phyloP scores from a whole-genome alignment of 495 filamentous ascomycete species.

The Lasiosphaeris hirsuta region DNA sequence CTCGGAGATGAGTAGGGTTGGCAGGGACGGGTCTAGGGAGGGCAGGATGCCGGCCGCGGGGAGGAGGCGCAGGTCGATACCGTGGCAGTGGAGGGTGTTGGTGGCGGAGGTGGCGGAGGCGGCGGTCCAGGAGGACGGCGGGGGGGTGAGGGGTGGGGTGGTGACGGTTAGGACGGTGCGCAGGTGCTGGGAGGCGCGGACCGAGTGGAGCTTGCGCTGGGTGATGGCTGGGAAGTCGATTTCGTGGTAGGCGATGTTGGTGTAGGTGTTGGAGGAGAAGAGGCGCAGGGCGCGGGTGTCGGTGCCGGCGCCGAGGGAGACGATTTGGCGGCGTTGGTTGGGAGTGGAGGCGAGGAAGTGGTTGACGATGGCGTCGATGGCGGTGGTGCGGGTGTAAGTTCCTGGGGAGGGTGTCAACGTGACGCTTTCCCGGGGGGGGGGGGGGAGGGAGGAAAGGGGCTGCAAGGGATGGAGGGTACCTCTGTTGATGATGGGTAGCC shows the following conservation, averaged over 20 bases:
- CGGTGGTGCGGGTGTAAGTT: constrained; percentile 88
- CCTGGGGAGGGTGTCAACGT: constrained; percentile 46
- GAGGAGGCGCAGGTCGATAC: neutral
- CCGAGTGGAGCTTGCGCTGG: constrained; percentile 51
- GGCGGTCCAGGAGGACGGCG: constrained; percentile 17
- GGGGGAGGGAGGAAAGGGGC: neutral
- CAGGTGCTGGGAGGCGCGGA: constrained; percentile 29
- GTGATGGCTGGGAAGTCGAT: constrained; percentile 83
- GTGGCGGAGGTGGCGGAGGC: constrained; percentile 37
- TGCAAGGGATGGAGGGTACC: constrained; percentile 44
- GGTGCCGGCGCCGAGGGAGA: constrained; percentile 90
- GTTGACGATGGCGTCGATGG: constrained; percentile 76
- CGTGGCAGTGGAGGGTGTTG: neutral
- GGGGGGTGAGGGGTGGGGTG: constrained; percentile 19
- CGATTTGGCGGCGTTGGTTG: constrained; percentile 59
- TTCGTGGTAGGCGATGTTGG: constrained; percentile 76
- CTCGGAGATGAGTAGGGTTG: constrained; percentile 85
- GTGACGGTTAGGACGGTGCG: constrained; percentile 27
- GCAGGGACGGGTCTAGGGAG: constrained; percentile 46
- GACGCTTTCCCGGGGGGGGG: neutral
- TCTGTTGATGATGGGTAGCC: constrained; percentile 89
- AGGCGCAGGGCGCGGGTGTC: constrained; percentile 85
- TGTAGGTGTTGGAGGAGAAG: constrained; percentile 33
- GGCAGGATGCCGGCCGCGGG: constrained; percentile 16
- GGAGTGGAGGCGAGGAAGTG: constrained; percentile 56